Base-by-base conservation (phyloP, 495 filamentous ascomycete species). In the Penicillium robsamsonii region DNA sequence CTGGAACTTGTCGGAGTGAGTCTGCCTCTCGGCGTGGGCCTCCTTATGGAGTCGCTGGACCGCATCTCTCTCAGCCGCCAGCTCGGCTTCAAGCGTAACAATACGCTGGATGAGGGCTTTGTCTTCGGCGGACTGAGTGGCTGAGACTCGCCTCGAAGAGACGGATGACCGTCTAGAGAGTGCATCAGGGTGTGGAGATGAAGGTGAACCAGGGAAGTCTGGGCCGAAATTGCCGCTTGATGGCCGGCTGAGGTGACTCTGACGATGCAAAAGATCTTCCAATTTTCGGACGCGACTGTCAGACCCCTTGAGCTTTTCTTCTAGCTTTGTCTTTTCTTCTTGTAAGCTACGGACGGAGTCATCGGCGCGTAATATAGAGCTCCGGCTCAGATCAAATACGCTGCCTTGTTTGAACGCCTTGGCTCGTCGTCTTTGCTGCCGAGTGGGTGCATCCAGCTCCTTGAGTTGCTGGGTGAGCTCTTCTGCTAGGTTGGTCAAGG, bases 401-500 rank as follows among this genome's bases (percentile, higher is more conserved):
- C 92, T 97, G 40, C 94, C 95, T 61, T 92, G 90, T 64, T 96
- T 97, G 79, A 99, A 97, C 0, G 90, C 91, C 63, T 92, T 95
- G 38, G 90, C 84, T 47, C 89, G 81, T 67, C 88, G 90, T 44
- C 83, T 81, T 63, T 85, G 83, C 65, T 90, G 88, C 58, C 85
- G 86, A 5, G 88, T 91, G 1, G 92, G 92, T 42, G 68, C 64
- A 60, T 83, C 83, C 27, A 92, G 60, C 27, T 78, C 77, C 47
- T 83, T 82, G 43, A 87, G 74, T 50, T 89, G 81, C 33, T 85
- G 79, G 18, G 87, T 81, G 29, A 92, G 69, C 35, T 94, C 90
- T 55, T 84, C 75, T 33, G 69, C 63, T 40, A 72, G 55, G 11
- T 70, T 72, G 17, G 70, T 54, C 56, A 80, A 67, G 9, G 66